Percentiles rank a stretch among this genome's conserved stretches.
Evolutionary conservation across 805 yeast species (phyloP).

Genomic region (Saccharomyces cerevisiae): DNA sequence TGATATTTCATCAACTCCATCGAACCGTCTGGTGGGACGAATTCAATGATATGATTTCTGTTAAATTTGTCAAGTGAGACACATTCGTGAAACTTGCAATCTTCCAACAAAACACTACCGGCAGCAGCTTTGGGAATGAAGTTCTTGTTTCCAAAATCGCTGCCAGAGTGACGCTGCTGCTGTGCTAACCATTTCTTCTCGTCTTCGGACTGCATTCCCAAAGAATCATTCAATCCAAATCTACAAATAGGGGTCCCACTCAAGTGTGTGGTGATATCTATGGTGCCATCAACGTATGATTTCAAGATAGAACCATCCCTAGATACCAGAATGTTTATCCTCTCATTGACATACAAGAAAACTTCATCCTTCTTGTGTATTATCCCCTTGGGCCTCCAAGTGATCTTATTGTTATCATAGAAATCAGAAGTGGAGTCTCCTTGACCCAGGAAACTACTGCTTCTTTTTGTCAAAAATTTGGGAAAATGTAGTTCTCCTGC

Average conservation of each 20-base stretch:
- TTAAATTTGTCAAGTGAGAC: constrained; percentile 68
- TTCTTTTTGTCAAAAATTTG: constrained; percentile 13
- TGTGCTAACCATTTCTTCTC: constrained; percentile 5
- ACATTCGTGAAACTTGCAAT: constrained; percentile 81
- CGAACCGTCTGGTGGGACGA: constrained; percentile 82
- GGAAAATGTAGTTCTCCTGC: constrained; percentile 7
- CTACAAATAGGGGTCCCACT: constrained; percentile 80
- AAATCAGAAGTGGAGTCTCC: constrained; percentile 28
- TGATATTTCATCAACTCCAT: constrained; percentile 77
- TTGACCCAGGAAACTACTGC: constrained; percentile 10
- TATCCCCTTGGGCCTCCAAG: constrained; percentile 68
- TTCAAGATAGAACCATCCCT: constrained; percentile 56
- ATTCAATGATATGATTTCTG: constrained; percentile 52
- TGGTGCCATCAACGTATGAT: constrained; percentile 68
- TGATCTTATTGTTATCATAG: constrained; percentile 9
- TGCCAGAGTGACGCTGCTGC: constrained; percentile 4
- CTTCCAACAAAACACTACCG: constrained; percentile 53
- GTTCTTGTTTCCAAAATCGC: constrained; percentile 25
- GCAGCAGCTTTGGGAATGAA: constrained; percentile 35
- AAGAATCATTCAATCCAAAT: constrained; percentile 63
- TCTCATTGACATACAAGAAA: constrained; percentile 66
- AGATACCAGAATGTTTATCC: constrained; percentile 60
- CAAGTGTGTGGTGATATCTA: constrained; percentile 60
- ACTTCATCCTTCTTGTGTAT: constrained; percentile 79
- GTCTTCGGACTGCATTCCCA: constrained; percentile 15